phyloP scores from a whole-genome alignment of 345 rosid species.

The Abelmoschus esculentus region DNA sequence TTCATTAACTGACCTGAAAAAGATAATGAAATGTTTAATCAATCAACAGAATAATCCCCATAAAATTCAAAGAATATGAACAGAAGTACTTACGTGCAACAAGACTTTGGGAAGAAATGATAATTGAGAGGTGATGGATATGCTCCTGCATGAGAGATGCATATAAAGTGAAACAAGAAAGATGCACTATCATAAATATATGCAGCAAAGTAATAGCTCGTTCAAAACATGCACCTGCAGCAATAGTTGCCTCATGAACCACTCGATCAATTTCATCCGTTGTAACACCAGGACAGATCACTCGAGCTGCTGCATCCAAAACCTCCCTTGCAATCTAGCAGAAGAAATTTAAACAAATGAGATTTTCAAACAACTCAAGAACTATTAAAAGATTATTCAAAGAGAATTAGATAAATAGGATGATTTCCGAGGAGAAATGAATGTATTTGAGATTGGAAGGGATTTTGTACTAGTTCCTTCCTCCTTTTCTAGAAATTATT shows the following conservation, averaged over 20 bases:
- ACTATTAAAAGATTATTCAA: neutral
- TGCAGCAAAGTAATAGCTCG: neutral
- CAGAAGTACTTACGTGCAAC: conserved; percentile 94
- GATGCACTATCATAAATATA: neutral
- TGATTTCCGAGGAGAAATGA: neutral
- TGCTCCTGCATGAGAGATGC: conserved; percentile 48
- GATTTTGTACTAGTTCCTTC: neutral
- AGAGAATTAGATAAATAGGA: neutral
- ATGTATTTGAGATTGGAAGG: neutral
- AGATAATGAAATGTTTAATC: conserved; percentile 11
- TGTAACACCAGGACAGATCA: conserved; percentile 72
- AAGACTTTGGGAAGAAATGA: conserved; percentile 91
- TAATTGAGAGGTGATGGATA: conserved; percentile 97
- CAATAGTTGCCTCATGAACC: conserved; percentile 79
- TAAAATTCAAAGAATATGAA: conserved; percentile 12
- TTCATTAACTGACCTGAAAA: conserved; percentile 87
- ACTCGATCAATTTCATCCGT: conserved; percentile 91
- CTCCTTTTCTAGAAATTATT: neutral
- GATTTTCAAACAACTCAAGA: neutral
- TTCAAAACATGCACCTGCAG: conserved; percentile 48
- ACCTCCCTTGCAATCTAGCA: conserved; percentile 77
- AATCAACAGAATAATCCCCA: conserved; percentile 3
- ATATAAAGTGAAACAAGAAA: neutral
- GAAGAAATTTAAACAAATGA: neutral
- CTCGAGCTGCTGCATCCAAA: conserved; percentile 79